These are phyloP conservation scores for Phytophthora palmivora DNA, from an alignment of 352 stramenopile species.

Conservation along the genomic window DNA sequence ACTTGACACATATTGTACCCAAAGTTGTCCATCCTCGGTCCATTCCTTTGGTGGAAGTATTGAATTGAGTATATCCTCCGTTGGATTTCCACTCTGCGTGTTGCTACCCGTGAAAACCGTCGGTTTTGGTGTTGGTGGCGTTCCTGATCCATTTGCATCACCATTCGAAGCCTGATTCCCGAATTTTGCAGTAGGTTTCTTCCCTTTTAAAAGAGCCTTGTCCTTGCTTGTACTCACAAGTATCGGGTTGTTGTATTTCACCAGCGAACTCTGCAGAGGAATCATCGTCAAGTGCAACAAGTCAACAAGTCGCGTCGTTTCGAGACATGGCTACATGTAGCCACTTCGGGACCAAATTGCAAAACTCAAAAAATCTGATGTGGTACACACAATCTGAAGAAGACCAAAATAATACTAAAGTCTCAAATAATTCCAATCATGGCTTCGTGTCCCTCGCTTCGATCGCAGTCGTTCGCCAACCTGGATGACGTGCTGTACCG, in stretches of 20 bases:
- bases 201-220: constrained; percentile 60
- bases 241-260: constrained; percentile 94
- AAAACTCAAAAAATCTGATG: background rate
- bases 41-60: constrained; percentile 91
- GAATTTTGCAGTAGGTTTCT: constrained; percentile 38
- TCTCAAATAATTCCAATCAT: constrained; percentile 12
- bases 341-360: too few species aligned
- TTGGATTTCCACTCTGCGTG: constrained; percentile 68
- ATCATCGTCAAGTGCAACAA: constrained; percentile 58
- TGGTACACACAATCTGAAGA: background rate
- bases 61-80: constrained; percentile 92
- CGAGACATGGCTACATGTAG: constrained; percentile 10
- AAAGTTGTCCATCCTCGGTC: constrained; percentile 91
- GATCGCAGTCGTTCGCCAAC: constrained; percentile 88
- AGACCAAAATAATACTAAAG: constrained; percentile 1
- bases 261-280: constrained; percentile 85
- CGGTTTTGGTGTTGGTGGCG: constrained; percentile 44
- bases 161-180: constrained; percentile 37
- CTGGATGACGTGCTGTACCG: constrained; percentile 75
- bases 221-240: constrained; percentile 91
- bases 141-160: constrained; percentile 19
- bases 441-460: constrained; percentile 23
- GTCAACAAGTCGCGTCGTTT: constrained; percentile 24
- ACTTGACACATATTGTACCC: constrained; percentile 94
- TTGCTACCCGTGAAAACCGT: constrained; percentile 74